Conservation (phyloP, 192 early-diverging fungal species). For the Coemansia biformis region DNA sequence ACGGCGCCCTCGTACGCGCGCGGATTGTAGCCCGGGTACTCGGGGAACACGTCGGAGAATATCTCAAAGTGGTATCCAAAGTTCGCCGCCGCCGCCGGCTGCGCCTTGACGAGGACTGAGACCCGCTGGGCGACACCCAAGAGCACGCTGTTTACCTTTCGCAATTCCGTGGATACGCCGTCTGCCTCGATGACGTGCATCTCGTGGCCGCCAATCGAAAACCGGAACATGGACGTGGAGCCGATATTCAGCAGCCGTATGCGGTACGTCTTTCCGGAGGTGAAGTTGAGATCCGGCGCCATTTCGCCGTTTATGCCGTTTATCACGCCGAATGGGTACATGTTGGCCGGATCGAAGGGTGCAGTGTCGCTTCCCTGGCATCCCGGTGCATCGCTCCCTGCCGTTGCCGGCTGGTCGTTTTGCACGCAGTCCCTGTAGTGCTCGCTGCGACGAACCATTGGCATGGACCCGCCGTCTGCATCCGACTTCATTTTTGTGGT, state of each 20-base stretch:
- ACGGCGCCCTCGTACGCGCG: slow-evolving; percentile 52
- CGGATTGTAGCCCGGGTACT: slow-evolving; percentile 48
- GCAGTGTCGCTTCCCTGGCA: neutral
- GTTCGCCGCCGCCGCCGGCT: slow-evolving; percentile 51
- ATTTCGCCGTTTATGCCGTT: slow-evolving; percentile 52
- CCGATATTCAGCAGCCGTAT: slow-evolving; percentile 73
- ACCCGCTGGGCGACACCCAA: slow-evolving; percentile 72
- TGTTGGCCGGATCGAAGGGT: slow-evolving; percentile 2
- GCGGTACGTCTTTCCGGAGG: slow-evolving; percentile 73
- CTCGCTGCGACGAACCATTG: neutral
- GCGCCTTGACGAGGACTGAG: slow-evolving; percentile 74
- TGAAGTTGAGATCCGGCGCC: slow-evolving; percentile 54
- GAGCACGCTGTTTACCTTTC: slow-evolving; percentile 51
- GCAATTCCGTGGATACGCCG: slow-evolving; percentile 56
- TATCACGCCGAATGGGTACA: slow-evolving; percentile 50
- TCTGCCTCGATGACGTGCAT: slow-evolving; percentile 77
- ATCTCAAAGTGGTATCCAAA: slow-evolving; percentile 62
- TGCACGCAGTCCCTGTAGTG: neutral
- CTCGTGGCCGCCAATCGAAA: slow-evolving; percentile 72
- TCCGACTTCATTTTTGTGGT: slow-evolving; percentile 4
- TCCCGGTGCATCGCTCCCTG: neutral
- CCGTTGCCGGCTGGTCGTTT: neutral
- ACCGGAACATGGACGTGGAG: slow-evolving; percentile 60
- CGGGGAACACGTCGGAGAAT: slow-evolving; percentile 64
- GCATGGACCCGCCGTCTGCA: too few relatives aligned